Percentiles rank a stretch among this genome's conserved stretches.
These are phyloP conservation scores for Lachnellula arida DNA, from an alignment of 2,329 filamentous ascomycete genomes.

Conservation along the genomic window DNA sequence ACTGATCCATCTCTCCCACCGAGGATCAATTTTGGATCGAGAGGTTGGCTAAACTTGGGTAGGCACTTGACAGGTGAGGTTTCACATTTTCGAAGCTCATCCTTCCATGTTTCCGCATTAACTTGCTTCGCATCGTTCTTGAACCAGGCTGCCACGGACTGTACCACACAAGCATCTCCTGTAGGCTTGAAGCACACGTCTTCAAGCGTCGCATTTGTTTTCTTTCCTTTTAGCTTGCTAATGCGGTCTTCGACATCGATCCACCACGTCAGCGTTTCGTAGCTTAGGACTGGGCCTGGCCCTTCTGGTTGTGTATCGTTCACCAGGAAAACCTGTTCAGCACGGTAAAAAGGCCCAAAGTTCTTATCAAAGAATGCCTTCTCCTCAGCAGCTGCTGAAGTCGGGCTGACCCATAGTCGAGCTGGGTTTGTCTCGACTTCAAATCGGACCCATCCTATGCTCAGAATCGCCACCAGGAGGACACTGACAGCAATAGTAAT, in stretches of 20 bases:
- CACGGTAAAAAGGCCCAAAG: conserved; percentile 93
- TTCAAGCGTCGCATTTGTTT: conserved; percentile 64
- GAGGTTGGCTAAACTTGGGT: conserved; percentile 82
- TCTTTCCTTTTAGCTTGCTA: conserved; percentile 62
- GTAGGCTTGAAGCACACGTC: conserved; percentile 95
- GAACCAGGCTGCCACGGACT: conserved; percentile 90
- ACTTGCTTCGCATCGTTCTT: conserved; percentile 60
- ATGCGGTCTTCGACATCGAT: conserved; percentile 81
- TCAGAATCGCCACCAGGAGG: conserved; percentile 72
- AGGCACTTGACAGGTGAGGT: conserved; percentile 79
- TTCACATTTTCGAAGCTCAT: conserved; percentile 67
- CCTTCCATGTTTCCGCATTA: conserved; percentile 64
- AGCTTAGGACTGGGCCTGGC: conserved; percentile 74
- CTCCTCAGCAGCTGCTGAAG: conserved; percentile 83
- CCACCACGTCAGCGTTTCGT: conserved; percentile 92
- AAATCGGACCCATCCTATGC: conserved; percentile 83
- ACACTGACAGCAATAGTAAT: conserved; percentile 76
- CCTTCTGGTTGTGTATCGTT: conserved; percentile 69
- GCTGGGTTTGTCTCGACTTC: conserved; percentile 88
- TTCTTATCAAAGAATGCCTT: conserved; percentile 90
- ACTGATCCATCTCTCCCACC: conserved; percentile 68
- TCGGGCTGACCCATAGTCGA: conserved; percentile 92
- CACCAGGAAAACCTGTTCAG: conserved; percentile 88
- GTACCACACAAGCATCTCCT: conserved; percentile 82
- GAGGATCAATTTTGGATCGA: conserved; percentile 79